These are phyloP conservation scores for Cryptococcus sp. DNA, from an alignment of 1,284 basidiomycete species.

Conservation along the genomic window DNA sequence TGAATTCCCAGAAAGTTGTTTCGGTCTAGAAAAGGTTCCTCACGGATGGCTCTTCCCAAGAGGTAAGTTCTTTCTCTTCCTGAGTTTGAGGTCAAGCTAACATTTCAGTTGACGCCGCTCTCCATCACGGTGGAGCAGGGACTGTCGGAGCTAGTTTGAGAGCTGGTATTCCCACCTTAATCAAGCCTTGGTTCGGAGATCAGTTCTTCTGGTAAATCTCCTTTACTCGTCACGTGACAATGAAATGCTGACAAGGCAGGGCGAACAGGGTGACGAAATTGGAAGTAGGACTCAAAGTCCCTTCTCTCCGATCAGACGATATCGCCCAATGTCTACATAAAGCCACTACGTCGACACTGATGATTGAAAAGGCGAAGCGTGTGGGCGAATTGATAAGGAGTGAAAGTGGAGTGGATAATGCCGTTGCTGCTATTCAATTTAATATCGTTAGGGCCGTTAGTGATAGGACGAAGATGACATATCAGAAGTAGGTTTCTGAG, in stretches of 20 bases:
- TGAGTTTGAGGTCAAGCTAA: constrained; percentile 5
- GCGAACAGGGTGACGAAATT: constrained; percentile 61
- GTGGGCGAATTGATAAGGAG: constrained; percentile 61
- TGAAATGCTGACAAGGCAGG: constrained; percentile 53
- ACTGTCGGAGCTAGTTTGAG: constrained; percentile 65
- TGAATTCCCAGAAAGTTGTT: constrained; percentile 47
- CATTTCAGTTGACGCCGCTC: constrained; percentile 47
- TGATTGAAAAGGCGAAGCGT: constrained; percentile 62
- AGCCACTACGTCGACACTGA: constrained; percentile 56
- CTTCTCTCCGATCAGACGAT: constrained; percentile 54
- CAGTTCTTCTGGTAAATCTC: constrained; percentile 9
- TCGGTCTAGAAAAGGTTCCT: constrained; percentile 61
- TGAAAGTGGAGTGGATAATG: constrained; percentile 49
- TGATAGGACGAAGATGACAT: constrained; percentile 30
- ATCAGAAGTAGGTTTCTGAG: constrained; percentile 20
- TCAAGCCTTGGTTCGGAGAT: constrained; percentile 63
- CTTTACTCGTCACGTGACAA: not conserved
- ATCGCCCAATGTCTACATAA: constrained; percentile 55
- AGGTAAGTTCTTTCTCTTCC: constrained; percentile 47
- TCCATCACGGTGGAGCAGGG: constrained; percentile 69
- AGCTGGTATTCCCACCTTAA: constrained; percentile 69
- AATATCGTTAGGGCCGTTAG: constrained; percentile 35
- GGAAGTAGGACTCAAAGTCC: constrained; percentile 55
- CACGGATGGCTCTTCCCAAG: constrained; percentile 77
- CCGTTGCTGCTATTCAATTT: constrained; percentile 32